Evolutionary conservation across 139 green algal species (phyloP).

Genomic region (Parachlorella kessleri): DNA sequence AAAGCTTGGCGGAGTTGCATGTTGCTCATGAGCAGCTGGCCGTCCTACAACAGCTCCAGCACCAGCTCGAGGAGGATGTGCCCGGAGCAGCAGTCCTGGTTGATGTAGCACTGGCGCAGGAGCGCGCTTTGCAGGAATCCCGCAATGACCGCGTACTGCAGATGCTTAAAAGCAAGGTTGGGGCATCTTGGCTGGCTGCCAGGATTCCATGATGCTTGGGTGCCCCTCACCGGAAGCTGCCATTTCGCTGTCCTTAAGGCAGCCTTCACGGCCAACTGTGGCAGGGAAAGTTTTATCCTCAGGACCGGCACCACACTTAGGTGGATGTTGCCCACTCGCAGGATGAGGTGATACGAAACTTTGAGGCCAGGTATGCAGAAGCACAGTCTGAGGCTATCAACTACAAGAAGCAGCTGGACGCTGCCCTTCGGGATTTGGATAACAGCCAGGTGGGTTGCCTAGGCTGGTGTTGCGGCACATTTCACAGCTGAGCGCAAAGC

Average conservation of each 20-base stretch:
- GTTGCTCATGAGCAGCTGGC: conserved; percentile 10
- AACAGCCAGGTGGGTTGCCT: conserved; percentile 19
- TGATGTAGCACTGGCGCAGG: conserved; percentile 31
- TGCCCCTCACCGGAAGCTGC: neutral
- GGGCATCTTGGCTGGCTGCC: neutral
- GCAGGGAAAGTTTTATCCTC: neutral
- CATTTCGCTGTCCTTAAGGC: neutral
- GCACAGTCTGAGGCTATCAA: conserved; percentile 10
- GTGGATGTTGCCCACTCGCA: neutral
- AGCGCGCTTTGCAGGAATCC: conserved; percentile 41
- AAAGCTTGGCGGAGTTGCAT: conserved; percentile 25
- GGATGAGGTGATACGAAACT: conserved; percentile 37
- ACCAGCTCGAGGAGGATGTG: conserved; percentile 13
- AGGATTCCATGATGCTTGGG: no score
- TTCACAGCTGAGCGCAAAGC: no score
- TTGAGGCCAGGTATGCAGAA: conserved; percentile 41
- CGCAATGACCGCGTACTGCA: conserved; percentile 43
- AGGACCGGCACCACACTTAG: neutral
- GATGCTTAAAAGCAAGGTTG: conserved; percentile 45
- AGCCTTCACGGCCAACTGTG: neutral
- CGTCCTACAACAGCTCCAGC: conserved; percentile 18
- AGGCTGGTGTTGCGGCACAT: no score
- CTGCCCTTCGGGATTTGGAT: conserved; percentile 31
- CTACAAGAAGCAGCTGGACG: conserved; percentile 15
- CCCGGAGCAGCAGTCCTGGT: conserved; percentile 20